These are phyloP conservation scores for Dentiscutata heterogama DNA, from an alignment of 371 early-diverging fungal species.

Conservation along the genomic window DNA sequence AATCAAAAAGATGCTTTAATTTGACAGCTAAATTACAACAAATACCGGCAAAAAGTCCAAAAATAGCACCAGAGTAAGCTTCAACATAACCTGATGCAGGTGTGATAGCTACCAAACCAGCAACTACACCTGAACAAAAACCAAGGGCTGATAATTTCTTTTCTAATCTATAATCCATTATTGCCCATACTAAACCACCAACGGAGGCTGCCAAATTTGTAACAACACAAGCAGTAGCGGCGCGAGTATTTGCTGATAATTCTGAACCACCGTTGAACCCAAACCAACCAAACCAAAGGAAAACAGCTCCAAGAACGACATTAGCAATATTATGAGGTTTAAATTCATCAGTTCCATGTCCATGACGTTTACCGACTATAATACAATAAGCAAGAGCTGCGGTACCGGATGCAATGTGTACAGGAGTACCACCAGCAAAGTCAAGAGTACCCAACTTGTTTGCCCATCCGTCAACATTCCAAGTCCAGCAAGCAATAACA, in stretches of 20 bases:
- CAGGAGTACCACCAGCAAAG: conserved; percentile 94
- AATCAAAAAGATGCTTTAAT: conserved; percentile 82
- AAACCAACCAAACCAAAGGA: conserved; percentile 94
- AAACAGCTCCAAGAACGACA: conserved; percentile 86
- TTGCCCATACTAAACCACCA: conserved; percentile 87
- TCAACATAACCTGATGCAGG: conserved; percentile 91
- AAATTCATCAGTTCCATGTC: conserved; percentile 72
- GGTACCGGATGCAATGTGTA: conserved; percentile 91
- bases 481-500: conserved; percentile 92
- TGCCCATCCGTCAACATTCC: conserved; percentile 88
- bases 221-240: conserved; percentile 87
- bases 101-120: conserved; percentile 93
- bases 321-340: conserved; percentile 92
- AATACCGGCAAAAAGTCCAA: conserved; percentile 78
- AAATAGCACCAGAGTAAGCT: conserved; percentile 81
- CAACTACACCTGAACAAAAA: conserved; percentile 91
- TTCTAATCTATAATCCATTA: conserved; percentile 80
- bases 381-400: conserved; percentile 90
- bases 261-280: conserved; percentile 94
- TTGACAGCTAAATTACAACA: conserved; percentile 82
- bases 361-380: conserved; percentile 83
- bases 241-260: conserved; percentile 81
- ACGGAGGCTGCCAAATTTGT: conserved; percentile 89
- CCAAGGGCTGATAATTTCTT: conserved; percentile 86
- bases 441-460: conserved; percentile 78